Percentiles rank a stretch among this genome's conserved stretches.
Evolutionary conservation across 176 grass and related monocot genomes (phyloP).

Genomic region (Elaeis guineensis): DNA sequence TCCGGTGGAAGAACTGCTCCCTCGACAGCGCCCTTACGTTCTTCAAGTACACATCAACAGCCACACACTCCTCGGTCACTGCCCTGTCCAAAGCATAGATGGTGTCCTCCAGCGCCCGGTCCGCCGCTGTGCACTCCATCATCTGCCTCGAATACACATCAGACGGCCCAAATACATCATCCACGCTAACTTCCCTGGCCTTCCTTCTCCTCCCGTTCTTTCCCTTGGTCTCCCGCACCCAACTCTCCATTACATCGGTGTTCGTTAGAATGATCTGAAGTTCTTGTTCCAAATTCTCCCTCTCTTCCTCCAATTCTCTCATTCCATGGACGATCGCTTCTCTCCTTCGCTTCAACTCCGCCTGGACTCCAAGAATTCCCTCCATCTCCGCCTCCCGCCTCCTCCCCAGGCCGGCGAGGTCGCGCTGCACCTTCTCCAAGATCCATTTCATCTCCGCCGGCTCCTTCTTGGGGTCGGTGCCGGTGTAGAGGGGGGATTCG

Average conservation of each 20-base stretch:
- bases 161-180: background rate
- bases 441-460: too few species aligned
- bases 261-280: slow-evolving; percentile 8
- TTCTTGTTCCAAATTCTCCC: slow-evolving; percentile 4
- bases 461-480: too few species aligned
- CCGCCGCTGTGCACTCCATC: background rate
- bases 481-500: background rate
- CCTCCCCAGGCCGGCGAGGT: too few species aligned
- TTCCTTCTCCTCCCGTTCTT: background rate
- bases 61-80: slow-evolving; percentile 6
- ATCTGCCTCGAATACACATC: background rate
- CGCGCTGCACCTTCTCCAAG: too few species aligned
- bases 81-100: slow-evolving; percentile 21
- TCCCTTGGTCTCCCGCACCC: background rate
- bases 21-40: slow-evolving; percentile 6
- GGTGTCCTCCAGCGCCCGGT: background rate
- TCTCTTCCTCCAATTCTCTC: slow-evolving; percentile 6
- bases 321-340: background rate
- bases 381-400: too few species aligned
- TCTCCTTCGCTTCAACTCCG: slow-evolving; percentile 3
- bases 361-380: background rate
- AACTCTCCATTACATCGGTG: slow-evolving; percentile 3
- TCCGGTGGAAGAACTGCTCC: slow-evolving; percentile 24
- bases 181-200: too few species aligned
- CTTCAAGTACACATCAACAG: slow-evolving; percentile 14